Conservation (phyloP, 2,329 filamentous ascomycete species). For the Zopfia rhizophila region DNA sequence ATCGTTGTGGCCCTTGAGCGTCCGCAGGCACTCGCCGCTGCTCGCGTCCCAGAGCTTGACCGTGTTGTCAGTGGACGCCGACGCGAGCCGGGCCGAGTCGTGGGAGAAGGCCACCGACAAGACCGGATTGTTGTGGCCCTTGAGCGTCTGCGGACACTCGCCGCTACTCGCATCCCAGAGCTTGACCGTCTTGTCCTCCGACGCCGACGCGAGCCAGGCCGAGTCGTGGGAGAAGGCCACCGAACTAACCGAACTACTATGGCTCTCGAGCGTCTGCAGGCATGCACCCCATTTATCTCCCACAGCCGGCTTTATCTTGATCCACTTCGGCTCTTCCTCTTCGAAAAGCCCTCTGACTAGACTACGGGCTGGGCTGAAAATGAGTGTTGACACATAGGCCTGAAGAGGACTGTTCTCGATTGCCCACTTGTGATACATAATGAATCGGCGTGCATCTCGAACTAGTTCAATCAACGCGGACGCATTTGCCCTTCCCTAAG, state of each 20-base stretch:
- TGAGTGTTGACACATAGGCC: conserved; percentile 29
- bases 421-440: conserved; percentile 20
- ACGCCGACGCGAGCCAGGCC: conserved; percentile 23
- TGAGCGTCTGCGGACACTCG: no score
- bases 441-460: conserved; percentile 25
- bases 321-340: conserved; percentile 28
- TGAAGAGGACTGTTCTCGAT: conserved; percentile 31
- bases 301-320: conserved; percentile 23
- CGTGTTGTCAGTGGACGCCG: no score
- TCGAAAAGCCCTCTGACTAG: conserved; percentile 22
- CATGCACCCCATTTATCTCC: conserved; percentile 16
- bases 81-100: no score
- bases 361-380: conserved; percentile 32
- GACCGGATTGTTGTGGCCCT: no score
- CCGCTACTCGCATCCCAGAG: conserved; percentile 4
- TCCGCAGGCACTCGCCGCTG: no score
- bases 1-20: no score
- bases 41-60: no score
- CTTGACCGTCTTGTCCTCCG: no score
- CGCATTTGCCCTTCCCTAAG: no score
- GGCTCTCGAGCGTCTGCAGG: conserved; percentile 24
- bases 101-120: no score
- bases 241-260: conserved; percentile 19
- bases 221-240: conserved; percentile 39
- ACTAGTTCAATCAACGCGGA: conserved; percentile 11